phyloP scores from a whole-genome alignment of 306 rosid species.

The Cucurbita maxima region DNA sequence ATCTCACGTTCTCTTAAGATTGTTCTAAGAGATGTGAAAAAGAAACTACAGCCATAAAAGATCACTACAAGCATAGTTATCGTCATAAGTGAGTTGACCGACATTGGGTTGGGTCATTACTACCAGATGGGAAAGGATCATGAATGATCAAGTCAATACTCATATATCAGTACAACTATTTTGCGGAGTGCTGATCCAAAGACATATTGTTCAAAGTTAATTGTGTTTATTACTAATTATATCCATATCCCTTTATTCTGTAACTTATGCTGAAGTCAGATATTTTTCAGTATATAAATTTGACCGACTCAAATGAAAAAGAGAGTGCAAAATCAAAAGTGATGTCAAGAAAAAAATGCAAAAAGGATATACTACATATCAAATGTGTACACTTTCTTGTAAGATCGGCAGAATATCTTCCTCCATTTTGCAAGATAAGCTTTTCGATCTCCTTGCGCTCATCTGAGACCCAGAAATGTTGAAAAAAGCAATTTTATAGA shows the following conservation, averaged over 20 bases:
- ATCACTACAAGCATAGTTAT: neutral
- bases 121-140: neutral
- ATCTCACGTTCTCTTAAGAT: neutral
- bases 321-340: neutral
- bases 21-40: neutral
- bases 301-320: neutral
- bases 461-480: slow-evolving; percentile 40
- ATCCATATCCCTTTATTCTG: neutral
- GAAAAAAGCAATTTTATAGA: slow-evolving; percentile 2
- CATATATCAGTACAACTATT: neutral
- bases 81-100: neutral
- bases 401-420: slow-evolving; percentile 76
- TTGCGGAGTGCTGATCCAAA: neutral
- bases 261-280: neutral
- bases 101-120: neutral
- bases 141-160: neutral
- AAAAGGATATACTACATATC: slow-evolving; percentile 86
- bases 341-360: neutral
- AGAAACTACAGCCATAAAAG: neutral
- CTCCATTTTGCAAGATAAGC: slow-evolving; percentile 62
- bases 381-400: slow-evolving; percentile 81
- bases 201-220: neutral
- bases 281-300: neutral
- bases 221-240: neutral
- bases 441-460: slow-evolving; percentile 65